Evolutionary conservation across 768 basidiomycete species (phyloP).

Genomic region (Candolleomyces aberdarensis): DNA sequence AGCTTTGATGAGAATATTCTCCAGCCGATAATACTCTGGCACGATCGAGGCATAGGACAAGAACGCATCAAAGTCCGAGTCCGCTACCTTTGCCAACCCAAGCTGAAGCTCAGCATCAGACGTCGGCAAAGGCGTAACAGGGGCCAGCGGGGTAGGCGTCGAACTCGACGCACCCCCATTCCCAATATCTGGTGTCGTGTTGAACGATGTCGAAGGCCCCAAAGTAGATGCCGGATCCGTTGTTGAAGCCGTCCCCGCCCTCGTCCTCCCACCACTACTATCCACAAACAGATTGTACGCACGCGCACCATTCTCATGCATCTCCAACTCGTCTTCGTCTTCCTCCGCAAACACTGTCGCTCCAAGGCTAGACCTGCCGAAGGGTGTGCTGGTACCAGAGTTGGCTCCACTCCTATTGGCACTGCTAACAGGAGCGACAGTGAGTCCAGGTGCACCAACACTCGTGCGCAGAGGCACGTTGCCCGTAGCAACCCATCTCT

Average conservation of each 20-base stretch:
- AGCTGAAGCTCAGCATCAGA: slow-evolving; percentile 70
- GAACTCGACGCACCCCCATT: slow-evolving; percentile 25
- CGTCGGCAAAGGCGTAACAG: slow-evolving; percentile 69
- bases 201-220: slow-evolving; percentile 38
- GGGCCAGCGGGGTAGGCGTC: slow-evolving; percentile 49
- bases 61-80: slow-evolving; percentile 81
- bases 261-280: slow-evolving; percentile 31
- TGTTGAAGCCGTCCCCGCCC: slow-evolving; percentile 38
- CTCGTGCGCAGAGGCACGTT: slow-evolving; percentile 58
- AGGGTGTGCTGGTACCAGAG: slow-evolving; percentile 71
- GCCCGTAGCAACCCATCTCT: slow-evolving; percentile 71
- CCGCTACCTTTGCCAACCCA: slow-evolving; percentile 79
- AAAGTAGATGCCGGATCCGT: neutral
- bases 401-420: slow-evolving; percentile 48
- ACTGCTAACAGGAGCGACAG: neutral
- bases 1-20: slow-evolving; percentile 72
- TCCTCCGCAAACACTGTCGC: slow-evolving; percentile 61
- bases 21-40: slow-evolving; percentile 78
- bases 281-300: neutral
- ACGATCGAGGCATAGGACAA: slow-evolving; percentile 84
- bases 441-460: slow-evolving; percentile 29
- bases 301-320: slow-evolving; percentile 36
- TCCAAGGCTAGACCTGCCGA: slow-evolving; percentile 47
- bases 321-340: slow-evolving; percentile 71
- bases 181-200: slow-evolving; percentile 62